phyloP scores from a whole-genome alignment of 176 grass and related monocot species.

The Carex scoparia region DNA sequence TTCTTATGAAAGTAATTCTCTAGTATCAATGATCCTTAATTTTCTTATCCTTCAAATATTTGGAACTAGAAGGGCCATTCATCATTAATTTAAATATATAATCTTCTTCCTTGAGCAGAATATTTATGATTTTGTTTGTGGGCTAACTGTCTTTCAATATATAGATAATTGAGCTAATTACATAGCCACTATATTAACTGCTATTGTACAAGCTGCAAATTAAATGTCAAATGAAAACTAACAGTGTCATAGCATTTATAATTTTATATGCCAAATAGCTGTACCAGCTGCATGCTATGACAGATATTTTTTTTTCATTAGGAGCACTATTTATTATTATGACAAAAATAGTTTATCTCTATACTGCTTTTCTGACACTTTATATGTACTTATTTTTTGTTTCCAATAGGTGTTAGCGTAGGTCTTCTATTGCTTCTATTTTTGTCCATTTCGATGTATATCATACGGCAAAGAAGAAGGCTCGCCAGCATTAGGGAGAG shows the following conservation, averaged over 20 bases:
- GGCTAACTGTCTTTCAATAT: too few relatives aligned
- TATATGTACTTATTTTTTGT: background rate
- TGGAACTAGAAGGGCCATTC: too few relatives aligned
- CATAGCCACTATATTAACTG: background rate
- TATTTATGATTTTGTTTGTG: too few relatives aligned
- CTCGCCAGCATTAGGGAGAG: background rate
- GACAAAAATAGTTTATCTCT: too few relatives aligned
- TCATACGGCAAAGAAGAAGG: background rate
- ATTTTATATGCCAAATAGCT: background rate
- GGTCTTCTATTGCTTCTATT: background rate
- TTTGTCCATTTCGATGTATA: background rate
- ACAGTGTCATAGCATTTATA: background rate
- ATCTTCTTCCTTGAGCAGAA: too few relatives aligned
- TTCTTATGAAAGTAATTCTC: too few relatives aligned
- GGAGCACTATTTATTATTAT: too few relatives aligned
- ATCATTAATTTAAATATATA: too few relatives aligned
- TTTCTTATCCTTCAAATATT: too few relatives aligned
- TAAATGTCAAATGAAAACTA: background rate
- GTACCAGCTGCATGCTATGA: background rate
- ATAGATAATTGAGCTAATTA: too few relatives aligned
- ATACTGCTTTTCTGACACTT: background rate
- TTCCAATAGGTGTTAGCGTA: background rate
- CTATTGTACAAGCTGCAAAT: background rate
- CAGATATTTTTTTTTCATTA: background rate
- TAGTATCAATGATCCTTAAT: too few relatives aligned